Conservation (phyloP, 768 basidiomycete genomes). For the Phaeolepiota aurea region DNA sequence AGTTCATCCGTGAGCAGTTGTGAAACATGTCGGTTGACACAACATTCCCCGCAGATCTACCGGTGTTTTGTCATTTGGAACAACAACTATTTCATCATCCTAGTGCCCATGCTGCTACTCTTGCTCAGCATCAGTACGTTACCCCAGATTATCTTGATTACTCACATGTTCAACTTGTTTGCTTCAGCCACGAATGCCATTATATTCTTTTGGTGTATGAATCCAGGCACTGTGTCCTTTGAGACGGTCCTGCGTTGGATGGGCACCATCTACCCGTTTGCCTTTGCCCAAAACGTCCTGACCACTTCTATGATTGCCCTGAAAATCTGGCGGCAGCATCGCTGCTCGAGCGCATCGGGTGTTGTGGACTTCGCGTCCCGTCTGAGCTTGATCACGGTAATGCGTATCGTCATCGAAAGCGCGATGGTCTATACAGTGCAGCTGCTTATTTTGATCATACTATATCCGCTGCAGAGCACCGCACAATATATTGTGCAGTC, state of each 20-base stretch:
- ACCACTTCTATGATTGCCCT: conserved; percentile 17
- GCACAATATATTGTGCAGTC: conserved; percentile 18
- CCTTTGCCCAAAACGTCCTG: conserved; percentile 15
- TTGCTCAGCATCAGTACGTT: conserved; percentile 12
- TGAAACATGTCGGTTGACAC: background rate
- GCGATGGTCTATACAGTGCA: conserved; percentile 20
- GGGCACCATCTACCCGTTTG: conserved; percentile 13
- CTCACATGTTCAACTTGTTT: background rate
- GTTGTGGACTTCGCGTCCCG: conserved; percentile 7
- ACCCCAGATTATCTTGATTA: background rate
- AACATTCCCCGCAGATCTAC: conserved; percentile 10
- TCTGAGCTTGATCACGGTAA: conserved; percentile 13
- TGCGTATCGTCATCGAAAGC: conserved; percentile 22
- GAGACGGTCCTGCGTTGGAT: conserved; percentile 7
- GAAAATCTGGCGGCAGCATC: conserved; percentile 15
- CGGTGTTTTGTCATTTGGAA: conserved; percentile 17
- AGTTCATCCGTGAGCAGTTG: too few relatives aligned
- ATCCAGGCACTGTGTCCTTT: conserved; percentile 6
- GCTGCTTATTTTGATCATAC: conserved; percentile 16
- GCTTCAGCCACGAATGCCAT: conserved; percentile 8
- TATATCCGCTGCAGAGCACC: conserved; percentile 14
- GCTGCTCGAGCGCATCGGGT: conserved; percentile 10
- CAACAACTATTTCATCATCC: conserved; percentile 11
- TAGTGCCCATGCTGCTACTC: conserved; percentile 11
- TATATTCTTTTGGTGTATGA: conserved; percentile 10